phyloP scores from a whole-genome alignment of 805 yeast species.

The Pichia exigua region DNA sequence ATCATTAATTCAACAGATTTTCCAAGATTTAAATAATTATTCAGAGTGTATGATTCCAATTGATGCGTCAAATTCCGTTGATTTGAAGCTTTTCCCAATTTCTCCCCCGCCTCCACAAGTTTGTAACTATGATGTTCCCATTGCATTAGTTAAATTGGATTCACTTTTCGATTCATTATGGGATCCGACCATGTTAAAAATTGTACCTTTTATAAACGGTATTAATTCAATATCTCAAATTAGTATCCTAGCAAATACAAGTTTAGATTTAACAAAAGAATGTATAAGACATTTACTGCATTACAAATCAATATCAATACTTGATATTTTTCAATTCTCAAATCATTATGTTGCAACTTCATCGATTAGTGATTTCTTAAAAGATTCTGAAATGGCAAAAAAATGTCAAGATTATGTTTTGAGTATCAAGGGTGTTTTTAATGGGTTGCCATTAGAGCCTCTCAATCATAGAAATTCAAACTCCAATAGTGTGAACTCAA shows the following conservation, averaged over 20 bases:
- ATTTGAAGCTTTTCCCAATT: conserved; percentile 90
- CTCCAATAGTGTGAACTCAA: conserved; percentile 1
- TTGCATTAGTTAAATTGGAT: conserved; percentile 71
- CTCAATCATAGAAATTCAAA: conserved; percentile 8
- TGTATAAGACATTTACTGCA: conserved; percentile 89
- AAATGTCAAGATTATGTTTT: conserved; percentile 84
- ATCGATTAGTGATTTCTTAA: conserved; percentile 58
- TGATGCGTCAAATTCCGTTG: conserved; percentile 82
- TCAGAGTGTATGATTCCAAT: conserved; percentile 94
- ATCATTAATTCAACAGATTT: conserved; percentile 80
- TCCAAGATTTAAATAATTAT: conserved; percentile 87
- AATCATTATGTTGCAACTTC: conserved; percentile 89
- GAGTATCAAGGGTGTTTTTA: conserved; percentile 32
- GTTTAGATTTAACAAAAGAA: conserved; percentile 66
- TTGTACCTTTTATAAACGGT: conserved; percentile 82
- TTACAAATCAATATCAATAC: conserved; percentile 73
- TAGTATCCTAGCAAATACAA: conserved; percentile 73
- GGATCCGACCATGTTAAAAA: conserved; percentile 94
- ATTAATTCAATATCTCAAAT: conserved; percentile 74
- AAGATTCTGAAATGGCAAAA: conserved; percentile 55
- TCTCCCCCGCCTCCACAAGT: conserved; percentile 72
- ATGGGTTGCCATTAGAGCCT: conserved; percentile 18
- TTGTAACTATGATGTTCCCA: conserved; percentile 81
- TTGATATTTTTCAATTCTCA: conserved; percentile 84
- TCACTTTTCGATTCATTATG: conserved; percentile 80